Evolutionary conservation across 1,139 yeast genomes (phyloP), one percentile per base, ranked within the genome.

Genomic region (Waltiozyma solani): DNA sequence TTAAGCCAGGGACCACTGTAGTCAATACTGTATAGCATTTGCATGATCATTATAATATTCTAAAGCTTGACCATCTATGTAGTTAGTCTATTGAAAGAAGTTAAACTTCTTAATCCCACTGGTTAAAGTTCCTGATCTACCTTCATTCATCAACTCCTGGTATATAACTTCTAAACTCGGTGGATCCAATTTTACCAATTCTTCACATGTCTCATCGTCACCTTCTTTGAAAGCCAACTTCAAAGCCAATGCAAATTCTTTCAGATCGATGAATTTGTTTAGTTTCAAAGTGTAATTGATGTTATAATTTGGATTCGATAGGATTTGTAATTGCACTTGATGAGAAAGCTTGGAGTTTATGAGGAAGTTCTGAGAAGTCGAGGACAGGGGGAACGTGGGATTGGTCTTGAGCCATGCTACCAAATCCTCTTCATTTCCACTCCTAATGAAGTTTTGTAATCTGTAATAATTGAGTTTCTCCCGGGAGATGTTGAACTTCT

Each of bases 391-490:
- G 13, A 10, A 41, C 37, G 13, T 36, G 24, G 86, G 1, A 93
- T 72, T 49, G 73, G 77, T 2, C 55, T 58, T 0, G 72, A 65
- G 51, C 73, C 66, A 31, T 64, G 60, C 45, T 61, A 73, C 18
- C 29, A 89, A 58, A 36, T 74, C 77, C 23, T 78, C 83, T 65
- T 82, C 84, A 37, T 79, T 77, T 2, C 66, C 52, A 13, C 66
- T 60, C 1, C 64, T 60, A 2, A 77, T 65, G 38, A 76, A 67
- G 0, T 73, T 71, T 19, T 72, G 71, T 18, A 87, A 57, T 20
- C 78, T 75, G 24, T 79, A 60, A 60, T 75, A 72, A 69, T 86
- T 78, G 45, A 69, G 73, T 45, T 83, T 81, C 44, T 70, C 74
- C 9, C 74, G 80, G 0, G 78, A 61, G 1, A 89, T 59, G 38